phyloP scores from a whole-genome alignment of 306 rosid species.

The Leucaena leucocephala region DNA sequence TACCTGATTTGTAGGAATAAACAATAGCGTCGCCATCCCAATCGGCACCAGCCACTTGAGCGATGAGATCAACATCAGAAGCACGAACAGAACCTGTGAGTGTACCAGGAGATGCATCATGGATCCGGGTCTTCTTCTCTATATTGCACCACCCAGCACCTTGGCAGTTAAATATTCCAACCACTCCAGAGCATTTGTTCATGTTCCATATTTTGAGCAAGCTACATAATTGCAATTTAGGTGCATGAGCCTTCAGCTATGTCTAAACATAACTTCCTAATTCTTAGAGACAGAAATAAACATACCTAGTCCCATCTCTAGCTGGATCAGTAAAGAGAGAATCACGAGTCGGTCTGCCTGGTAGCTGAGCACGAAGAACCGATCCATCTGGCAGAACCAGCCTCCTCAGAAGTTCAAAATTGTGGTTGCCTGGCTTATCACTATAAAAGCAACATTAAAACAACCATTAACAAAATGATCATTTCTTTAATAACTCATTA shows the following conservation, averaged over 20 bases:
- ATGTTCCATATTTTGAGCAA: conserved; percentile 96
- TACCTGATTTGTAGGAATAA: conserved; percentile 77
- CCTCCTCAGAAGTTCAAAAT: conserved; percentile 88
- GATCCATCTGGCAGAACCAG: conserved; percentile 96
- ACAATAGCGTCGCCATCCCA: conserved; percentile 76
- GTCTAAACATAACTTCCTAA: not conserved
- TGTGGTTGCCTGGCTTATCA: conserved; percentile 94
- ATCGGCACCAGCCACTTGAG: conserved; percentile 68
- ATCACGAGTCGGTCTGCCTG: conserved; percentile 93
- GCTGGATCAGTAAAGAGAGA: conserved; percentile 90
- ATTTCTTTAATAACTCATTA: not conserved
- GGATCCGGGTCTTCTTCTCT: conserved; percentile 79
- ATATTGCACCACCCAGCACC: conserved; percentile 99
- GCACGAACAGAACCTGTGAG: conserved; percentile 66
- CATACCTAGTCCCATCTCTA: conserved; percentile 83
- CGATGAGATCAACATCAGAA: conserved; percentile 66
- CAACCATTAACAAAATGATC: not conserved
- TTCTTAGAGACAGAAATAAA: not conserved
- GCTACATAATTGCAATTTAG: conserved; percentile 49
- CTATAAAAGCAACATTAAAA: conserved; percentile 37
- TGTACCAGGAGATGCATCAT: conserved; percentile 73
- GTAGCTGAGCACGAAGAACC: conserved; percentile 85
- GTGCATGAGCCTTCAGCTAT: conserved; percentile 8
- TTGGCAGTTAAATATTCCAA: conserved; percentile 96
- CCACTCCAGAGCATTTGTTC: conserved; percentile 87